Evolutionary conservation across 805 yeast genomes (phyloP).

Genomic region (Ogataea haglerorum): DNA sequence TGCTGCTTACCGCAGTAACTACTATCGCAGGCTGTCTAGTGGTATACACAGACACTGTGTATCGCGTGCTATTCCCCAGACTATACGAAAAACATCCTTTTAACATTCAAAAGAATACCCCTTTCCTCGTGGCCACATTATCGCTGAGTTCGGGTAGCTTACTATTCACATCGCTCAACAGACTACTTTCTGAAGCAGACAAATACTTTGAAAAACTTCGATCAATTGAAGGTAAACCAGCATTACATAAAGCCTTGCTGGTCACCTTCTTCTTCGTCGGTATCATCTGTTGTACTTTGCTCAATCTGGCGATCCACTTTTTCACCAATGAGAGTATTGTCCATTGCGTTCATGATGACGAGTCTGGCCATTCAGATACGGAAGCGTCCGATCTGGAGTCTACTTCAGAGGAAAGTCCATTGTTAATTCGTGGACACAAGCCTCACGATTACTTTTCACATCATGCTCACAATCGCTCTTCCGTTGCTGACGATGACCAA

Average conservation of each 20-base stretch:
- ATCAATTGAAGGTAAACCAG: slow-evolving; percentile 21
- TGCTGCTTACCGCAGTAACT: slow-evolving; percentile 61
- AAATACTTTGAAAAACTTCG: slow-evolving; percentile 39
- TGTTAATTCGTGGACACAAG: background rate
- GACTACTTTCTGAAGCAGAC: slow-evolving; percentile 68
- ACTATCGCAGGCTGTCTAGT: slow-evolving; percentile 70
- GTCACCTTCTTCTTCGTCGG: slow-evolving; percentile 48
- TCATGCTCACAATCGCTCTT: slow-evolving; percentile 1
- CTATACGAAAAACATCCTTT: slow-evolving; percentile 43
- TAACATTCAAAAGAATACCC: slow-evolving; percentile 54
- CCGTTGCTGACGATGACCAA: background rate
- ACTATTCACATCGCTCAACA: slow-evolving; percentile 70
- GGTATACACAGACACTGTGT: slow-evolving; percentile 58
- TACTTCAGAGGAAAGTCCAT: background rate
- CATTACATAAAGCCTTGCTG: slow-evolving; percentile 41
- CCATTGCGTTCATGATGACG: slow-evolving; percentile 69
- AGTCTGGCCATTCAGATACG: slow-evolving; percentile 16
- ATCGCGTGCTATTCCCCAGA: slow-evolving; percentile 41
- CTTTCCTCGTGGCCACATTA: slow-evolving; percentile 69
- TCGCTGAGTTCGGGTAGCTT: slow-evolving; percentile 82
- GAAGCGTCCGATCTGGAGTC: background rate
- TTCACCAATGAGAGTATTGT: slow-evolving; percentile 78
- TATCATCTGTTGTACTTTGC: slow-evolving; percentile 49
- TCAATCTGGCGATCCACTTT: slow-evolving; percentile 68
- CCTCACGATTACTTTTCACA: background rate